Conservation (phyloP, 2,329 filamentous ascomycete species). For the Microcyclosporella mali region DNA sequence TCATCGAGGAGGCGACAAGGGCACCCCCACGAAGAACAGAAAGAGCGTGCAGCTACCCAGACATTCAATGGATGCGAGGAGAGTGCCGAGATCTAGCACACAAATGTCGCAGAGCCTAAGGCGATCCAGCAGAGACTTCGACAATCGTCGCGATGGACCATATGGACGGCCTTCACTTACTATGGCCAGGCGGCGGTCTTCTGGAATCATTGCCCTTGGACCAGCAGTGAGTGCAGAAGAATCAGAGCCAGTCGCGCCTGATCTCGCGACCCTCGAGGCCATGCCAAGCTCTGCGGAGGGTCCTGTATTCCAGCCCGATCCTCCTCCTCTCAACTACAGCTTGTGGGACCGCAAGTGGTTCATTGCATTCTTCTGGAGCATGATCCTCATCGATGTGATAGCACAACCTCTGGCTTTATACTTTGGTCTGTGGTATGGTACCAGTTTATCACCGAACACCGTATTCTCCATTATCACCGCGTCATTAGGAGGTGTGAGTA, state of each 20-base stretch:
- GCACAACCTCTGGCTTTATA: constrained; percentile 55
- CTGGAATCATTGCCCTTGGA: constrained; percentile 4
- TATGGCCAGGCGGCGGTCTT: constrained; percentile 27
- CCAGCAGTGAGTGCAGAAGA: constrained; percentile 1
- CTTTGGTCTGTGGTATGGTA: constrained; percentile 55
- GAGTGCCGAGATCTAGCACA: constrained; percentile 15
- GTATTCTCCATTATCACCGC: constrained; percentile 52
- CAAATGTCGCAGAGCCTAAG: constrained; percentile 15
- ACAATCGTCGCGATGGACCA: constrained; percentile 28
- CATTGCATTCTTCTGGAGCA: constrained; percentile 53
- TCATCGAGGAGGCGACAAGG: background rate
- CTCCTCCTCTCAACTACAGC: constrained; percentile 52
- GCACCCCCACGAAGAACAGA: constrained; percentile 21
- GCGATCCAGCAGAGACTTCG: constrained; percentile 26
- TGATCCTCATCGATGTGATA: constrained; percentile 55
- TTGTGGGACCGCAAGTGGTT: constrained; percentile 49
- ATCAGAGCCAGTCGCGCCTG: constrained; percentile 8
- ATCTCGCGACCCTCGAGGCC: constrained; percentile 10
- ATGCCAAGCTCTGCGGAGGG: constrained; percentile 8
- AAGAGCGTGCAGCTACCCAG: constrained; percentile 35
- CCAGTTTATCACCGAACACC: constrained; percentile 44
- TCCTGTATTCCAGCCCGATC: constrained; percentile 31
- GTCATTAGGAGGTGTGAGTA: constrained; percentile 47
- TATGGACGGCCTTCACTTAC: constrained; percentile 29
- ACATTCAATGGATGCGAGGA: constrained; percentile 4